Evolutionary conservation across 805 yeast genomes (phyloP).

Genomic region (Yarrowia bubula): DNA sequence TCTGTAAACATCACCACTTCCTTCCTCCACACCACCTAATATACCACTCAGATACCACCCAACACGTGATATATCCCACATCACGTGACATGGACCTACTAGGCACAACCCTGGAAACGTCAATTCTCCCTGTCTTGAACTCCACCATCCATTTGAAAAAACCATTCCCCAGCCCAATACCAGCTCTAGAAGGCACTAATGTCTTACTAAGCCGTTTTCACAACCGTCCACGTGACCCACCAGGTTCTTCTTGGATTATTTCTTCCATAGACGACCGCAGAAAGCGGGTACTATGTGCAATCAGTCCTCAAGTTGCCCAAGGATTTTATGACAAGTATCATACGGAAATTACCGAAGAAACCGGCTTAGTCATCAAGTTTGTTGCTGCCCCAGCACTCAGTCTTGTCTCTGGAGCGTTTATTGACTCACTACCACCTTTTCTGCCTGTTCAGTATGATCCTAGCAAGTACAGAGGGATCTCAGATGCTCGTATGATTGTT

Average conservation of each 20-base stretch:
- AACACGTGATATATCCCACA: background rate
- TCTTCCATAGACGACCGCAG: background rate
- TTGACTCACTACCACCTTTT: background rate
- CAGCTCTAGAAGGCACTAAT: background rate
- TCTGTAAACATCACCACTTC: too few species aligned
- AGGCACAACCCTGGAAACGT: background rate
- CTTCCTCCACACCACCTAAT: too few species aligned
- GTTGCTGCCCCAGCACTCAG: background rate
- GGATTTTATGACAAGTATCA: background rate
- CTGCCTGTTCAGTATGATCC: background rate
- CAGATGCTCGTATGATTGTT: slow-evolving; percentile 9
- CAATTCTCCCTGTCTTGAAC: background rate
- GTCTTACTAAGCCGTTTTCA: background rate
- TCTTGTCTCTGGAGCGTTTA: background rate
- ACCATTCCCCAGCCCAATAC: background rate
- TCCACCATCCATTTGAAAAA: background rate
- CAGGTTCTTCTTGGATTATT: background rate
- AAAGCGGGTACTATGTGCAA: background rate
- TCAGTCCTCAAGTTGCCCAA: background rate
- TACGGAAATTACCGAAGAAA: background rate
- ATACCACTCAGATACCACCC: background rate
- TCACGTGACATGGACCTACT: background rate
- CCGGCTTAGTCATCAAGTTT: background rate
- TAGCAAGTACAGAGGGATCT: background rate
- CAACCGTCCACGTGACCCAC: slow-evolving; percentile 21